Base-by-base conservation (phyloP, 2,329 filamentous ascomycete species). In the Aspergillus transmontanensis region DNA sequence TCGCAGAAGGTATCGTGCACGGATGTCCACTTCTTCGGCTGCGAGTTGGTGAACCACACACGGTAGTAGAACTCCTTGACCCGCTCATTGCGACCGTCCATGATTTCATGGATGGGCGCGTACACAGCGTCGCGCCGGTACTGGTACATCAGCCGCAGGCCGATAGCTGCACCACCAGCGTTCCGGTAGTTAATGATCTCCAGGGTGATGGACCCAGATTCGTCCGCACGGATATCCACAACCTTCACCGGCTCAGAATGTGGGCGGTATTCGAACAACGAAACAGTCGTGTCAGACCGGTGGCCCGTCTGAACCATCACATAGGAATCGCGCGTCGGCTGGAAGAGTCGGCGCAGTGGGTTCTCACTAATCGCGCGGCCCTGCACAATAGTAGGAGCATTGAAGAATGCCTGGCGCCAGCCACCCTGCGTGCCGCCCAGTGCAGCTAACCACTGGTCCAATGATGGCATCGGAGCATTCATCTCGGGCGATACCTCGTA, bases 21-120 rank as follows among this genome's bases (percentile, higher is more conserved):
- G 12, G 46, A 50, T 11, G 46, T 50, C 46, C 46, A 50, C 14
- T 28, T 28, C 46, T 28, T 26, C 26, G 46, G 46, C 26, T 28
- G 80, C 73, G 97, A 94, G 64, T 93, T 86, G 50, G 93, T 95
- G 72, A 99, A 99, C 95, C 95, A 99, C 68, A 96, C 90, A 71
- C 90, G 89, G 89, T 96, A 99, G 85, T 99, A 99, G 79, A 99
- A 99, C 79, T 97, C 92, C 85, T 99, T 99, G 84, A 99, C 98
- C 68, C 93, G 91, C 76, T 99, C 94, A 76, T 99, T 99, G 75
- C 95, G 93, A 61, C 88, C 90, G 36, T 93, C 87, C 95, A 99
- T 99, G 66, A 98, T 91, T 79, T 99, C 95, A 65, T 90, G 91
- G 70, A 99, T 97, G 21, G 95, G 95, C n/a, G 96, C 94, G 76